Conservation (phyloP, 176 grass and related monocot genomes). For the Tuctoria greenei region DNA sequence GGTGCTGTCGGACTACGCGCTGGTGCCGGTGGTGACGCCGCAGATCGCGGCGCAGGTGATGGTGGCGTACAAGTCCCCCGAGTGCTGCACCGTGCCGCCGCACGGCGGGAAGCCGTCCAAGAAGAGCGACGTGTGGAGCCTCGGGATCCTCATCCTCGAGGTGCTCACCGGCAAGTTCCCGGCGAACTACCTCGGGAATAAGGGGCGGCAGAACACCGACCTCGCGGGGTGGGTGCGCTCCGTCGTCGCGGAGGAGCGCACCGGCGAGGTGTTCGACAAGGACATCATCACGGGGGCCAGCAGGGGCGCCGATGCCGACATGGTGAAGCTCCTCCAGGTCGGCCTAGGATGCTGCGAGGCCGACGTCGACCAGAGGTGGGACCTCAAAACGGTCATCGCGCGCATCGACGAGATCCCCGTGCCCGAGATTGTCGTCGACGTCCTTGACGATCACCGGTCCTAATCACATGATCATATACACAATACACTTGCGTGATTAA, state of each 20-base stretch:
- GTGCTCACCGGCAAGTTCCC: conserved; percentile 68
- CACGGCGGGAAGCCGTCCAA: conserved; percentile 65
- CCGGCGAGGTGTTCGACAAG: conserved; percentile 64
- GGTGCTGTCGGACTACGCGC: conserved; percentile 73
- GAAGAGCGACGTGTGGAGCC: conserved; percentile 95
- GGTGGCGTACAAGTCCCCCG: conserved; percentile 77
- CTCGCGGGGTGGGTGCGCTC: conserved; percentile 57
- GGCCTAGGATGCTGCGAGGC: conserved; percentile 64
- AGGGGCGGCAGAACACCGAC: conserved; percentile 48
- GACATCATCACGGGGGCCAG: conserved; percentile 18
- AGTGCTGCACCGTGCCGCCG: conserved; percentile 42
- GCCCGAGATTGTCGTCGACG: not conserved
- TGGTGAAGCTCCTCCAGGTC: conserved; percentile 67
- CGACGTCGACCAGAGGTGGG: conserved; percentile 69
- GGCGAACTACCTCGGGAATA: conserved; percentile 38
- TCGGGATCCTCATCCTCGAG: conserved; percentile 77
- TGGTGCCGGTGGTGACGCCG: conserved; percentile 71
- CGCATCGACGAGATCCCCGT: conserved; percentile 68
- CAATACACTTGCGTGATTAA: not conserved
- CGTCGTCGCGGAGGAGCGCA: conserved; percentile 50
- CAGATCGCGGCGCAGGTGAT: conserved; percentile 58
- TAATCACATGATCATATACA: not conserved
- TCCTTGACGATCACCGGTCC: not conserved
- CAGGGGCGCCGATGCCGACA: conserved; percentile 19
- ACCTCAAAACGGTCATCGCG: conserved; percentile 57